Percentiles rank a stretch among this genome's conserved stretches.
phyloP scores from a whole-genome alignment of 2,329 filamentous ascomycete genomes.

The Paracoccidioides lutzii region DNA sequence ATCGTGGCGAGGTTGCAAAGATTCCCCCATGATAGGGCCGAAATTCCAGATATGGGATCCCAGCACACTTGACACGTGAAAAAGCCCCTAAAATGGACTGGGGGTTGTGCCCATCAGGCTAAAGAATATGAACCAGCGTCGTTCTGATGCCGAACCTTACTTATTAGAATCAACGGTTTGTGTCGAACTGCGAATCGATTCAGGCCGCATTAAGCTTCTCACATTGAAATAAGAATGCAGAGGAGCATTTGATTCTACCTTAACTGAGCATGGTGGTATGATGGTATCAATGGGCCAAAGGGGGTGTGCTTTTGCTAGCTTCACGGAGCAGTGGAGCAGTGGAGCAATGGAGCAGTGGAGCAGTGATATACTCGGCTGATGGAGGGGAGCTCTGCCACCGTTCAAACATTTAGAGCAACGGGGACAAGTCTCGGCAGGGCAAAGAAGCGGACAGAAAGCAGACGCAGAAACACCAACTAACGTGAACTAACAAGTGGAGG shows the following conservation, averaged over 20 bases:
- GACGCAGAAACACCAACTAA: too few relatives aligned
- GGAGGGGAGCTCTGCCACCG: too few relatives aligned
- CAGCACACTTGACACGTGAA: neutral
- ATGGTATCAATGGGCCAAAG: neutral
- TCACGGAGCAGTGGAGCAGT: too few relatives aligned
- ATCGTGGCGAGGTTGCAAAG: conserved; percentile 1
- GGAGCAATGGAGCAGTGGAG: too few relatives aligned
- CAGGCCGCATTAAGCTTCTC: neutral
- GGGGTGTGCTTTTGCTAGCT: neutral
- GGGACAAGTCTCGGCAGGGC: too few relatives aligned
- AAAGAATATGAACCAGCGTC: neutral
- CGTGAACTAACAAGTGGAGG: too few relatives aligned
- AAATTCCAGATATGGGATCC: too few relatives aligned
- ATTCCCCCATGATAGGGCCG: neutral
- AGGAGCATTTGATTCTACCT: neutral
- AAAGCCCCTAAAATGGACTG: neutral
- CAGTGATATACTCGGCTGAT: too few relatives aligned
- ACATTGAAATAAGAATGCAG: neutral
- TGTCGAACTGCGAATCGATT: neutral
- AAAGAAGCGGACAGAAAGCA: too few relatives aligned
- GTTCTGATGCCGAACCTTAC: neutral
- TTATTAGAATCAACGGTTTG: neutral
- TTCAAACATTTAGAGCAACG: too few relatives aligned
- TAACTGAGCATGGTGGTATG: neutral
- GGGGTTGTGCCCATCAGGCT: neutral